Conservation (phyloP, 306 rosid species). For the Trichosanthes truncata region DNA sequence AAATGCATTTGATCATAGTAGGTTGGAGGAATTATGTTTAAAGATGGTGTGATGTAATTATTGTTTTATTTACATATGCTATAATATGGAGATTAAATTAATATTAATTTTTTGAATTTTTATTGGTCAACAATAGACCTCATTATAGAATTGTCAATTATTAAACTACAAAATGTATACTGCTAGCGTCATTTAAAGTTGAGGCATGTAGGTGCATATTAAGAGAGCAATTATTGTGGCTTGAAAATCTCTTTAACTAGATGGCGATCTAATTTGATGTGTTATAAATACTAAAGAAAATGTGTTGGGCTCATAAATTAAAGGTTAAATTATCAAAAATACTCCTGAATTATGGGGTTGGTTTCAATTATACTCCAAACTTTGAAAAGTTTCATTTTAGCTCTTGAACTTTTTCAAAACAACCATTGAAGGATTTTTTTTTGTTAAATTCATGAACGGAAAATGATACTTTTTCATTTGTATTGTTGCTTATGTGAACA, state of each 20-base stretch:
- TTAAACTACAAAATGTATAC: not conserved
- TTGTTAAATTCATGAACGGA: too few relatives aligned
- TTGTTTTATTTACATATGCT: not conserved
- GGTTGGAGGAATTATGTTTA: not conserved
- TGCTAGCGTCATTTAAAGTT: not conserved
- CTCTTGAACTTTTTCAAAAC: too few relatives aligned
- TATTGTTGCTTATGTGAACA: too few relatives aligned
- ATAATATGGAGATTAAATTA: not conserved
- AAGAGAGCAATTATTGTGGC: not conserved
- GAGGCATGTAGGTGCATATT: not conserved
- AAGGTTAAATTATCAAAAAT: too few relatives aligned
- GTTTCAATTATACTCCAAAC: too few relatives aligned
- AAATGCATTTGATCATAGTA: not conserved
- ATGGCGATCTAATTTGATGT: not conserved
- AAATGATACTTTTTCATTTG: too few relatives aligned
- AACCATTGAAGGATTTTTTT: too few relatives aligned
- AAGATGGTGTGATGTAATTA: not conserved
- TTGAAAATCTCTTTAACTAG: not conserved
- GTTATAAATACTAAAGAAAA: not conserved
- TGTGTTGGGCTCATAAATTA: not conserved
- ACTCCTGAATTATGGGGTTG: too few relatives aligned
- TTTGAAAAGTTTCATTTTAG: too few relatives aligned
- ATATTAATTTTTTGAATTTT: not conserved
- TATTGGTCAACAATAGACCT: not conserved
- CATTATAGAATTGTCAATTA: not conserved